These are phyloP conservation scores for Darksidea phi DNA, from an alignment of 495 filamentous ascomycete species.

Conservation along the genomic window DNA sequence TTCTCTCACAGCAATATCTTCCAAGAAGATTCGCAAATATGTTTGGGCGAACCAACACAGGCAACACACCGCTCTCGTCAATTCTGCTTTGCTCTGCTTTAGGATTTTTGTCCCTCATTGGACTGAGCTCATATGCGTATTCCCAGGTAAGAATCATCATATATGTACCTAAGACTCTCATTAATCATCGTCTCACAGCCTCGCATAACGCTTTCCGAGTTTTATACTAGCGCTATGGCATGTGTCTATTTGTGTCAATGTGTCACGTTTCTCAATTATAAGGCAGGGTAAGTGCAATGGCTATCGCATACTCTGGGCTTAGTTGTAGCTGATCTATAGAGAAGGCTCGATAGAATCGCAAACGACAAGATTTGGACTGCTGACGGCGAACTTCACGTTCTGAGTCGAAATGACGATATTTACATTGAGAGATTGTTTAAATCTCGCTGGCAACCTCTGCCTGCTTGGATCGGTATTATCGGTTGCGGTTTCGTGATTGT, in stretches of 20 bases:
- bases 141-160: not conserved
- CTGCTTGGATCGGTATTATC: not conserved
- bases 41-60: not conserved
- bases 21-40: not conserved
- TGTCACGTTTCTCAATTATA: not conserved
- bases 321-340: not conserved
- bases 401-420: not conserved
- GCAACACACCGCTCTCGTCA: not conserved
- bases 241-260: not conserved
- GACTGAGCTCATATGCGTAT: not conserved
- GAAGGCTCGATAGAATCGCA: not conserved
- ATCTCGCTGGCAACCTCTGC: not conserved
- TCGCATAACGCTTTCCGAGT: not conserved
- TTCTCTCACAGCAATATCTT: not conserved
- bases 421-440: constrained; percentile 1
- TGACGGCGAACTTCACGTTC: not conserved
- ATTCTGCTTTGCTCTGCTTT: not conserved
- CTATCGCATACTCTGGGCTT: not conserved
- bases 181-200: not conserved
- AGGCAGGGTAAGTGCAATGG: not conserved
- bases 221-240: not conserved
- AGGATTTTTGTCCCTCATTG: not conserved
- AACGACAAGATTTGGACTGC: not conserved
- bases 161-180: not conserved
- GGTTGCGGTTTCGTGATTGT: not conserved